Base-by-base conservation (phyloP, 345 rosid species). In the Brassica carinata region DNA sequence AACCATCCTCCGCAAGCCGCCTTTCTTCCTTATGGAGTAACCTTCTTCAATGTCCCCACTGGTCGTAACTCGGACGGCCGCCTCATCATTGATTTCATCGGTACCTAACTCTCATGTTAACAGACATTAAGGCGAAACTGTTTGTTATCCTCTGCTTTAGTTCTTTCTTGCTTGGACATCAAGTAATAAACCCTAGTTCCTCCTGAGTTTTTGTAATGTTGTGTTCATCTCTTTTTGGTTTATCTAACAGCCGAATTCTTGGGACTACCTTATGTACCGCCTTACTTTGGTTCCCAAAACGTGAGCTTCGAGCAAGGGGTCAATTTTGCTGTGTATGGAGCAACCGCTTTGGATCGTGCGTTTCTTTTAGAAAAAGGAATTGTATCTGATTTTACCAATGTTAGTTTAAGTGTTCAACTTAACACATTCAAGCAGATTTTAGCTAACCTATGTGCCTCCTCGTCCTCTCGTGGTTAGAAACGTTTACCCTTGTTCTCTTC, bases 21-120 rank as follows among this genome's bases (percentile, higher is more conserved):
- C 18, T 77, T 72, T 17, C 86, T 81, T 4, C 90, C 90, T 11
- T 83, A 87, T 7, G 92, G 90, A 0, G 78, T 78, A 11, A 78
- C 85, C 72, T 89, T 78, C 76, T 89, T 89, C 43, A 73, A 77
- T 69, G 45, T 6, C 69, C 88, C 90, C 29, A 57, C 88, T 0
- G 89, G 92, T 0, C 86, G 89, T n/a, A 68, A 30, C 76, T 86
- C 86, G 26, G 84, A 89, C 30, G 92, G 89, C 26, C 88, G 89
- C 4, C 85, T 89, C 51, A 80, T 87, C 80, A 78, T 89, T 7
- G 90, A 87, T 13, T 89, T 89, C 72, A 81, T 87, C 4, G 92
- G 90, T 87, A 76, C 19, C 76, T 77, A 15, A 33, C 17, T 65
- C 45, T 33, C 13, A 2, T 9, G 14, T 65, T 65, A 34, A 5